Evolutionary conservation across 2,329 filamentous ascomycete genomes (phyloP), one percentile per base, ranked within the genome.

Genomic region (Monosporascus sp.): DNA sequence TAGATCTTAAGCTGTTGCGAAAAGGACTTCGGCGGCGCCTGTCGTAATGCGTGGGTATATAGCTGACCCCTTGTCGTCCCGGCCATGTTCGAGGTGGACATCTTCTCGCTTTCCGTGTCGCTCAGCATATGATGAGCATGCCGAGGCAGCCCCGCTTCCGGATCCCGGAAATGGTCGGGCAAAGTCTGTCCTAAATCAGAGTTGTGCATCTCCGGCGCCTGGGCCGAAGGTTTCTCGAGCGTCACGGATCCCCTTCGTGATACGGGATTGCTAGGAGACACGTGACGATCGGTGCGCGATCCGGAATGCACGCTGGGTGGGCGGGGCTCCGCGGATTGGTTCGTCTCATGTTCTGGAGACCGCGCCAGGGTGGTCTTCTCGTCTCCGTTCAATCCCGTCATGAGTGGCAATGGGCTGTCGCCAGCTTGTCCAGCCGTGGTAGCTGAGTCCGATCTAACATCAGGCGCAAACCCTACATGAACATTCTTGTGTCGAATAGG

Each of bases 1-100:
- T 81, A 96, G 0, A 88, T 81, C 54, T 77, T 85, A 1, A 97
- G 82, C 43, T 89, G 88, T 64, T 94, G 84, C 0, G 74, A 54
- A 60, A 91, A 96, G 0, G 89, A 85, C 60, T 87, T 84, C 5
- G 81, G 78, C 0, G 91, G 87, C 22, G 80, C 79, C 7, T 83
- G 72, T 37, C 86, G 84, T 44, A 92, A 82, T 46, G 79, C 78
- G 52, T 85, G 81, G 0, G 90, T 96, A 70, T 96, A 96, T 3
- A 72, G 66, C 49, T 75, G 64, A 3, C 70, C 66, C n/a, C 44
- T 58, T 1, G 70, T 72, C 3, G 68, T 66, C 0, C 56, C 58
- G 4, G 58, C 64, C 6, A 74, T 54, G 47, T 68, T 69, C 1
- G 71, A 70, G 5, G 70, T 63, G 3, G 72, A 69, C 4, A 75